Conservation (phyloP, 139 green algal genomes). For the Dunaliella sp. region DNA sequence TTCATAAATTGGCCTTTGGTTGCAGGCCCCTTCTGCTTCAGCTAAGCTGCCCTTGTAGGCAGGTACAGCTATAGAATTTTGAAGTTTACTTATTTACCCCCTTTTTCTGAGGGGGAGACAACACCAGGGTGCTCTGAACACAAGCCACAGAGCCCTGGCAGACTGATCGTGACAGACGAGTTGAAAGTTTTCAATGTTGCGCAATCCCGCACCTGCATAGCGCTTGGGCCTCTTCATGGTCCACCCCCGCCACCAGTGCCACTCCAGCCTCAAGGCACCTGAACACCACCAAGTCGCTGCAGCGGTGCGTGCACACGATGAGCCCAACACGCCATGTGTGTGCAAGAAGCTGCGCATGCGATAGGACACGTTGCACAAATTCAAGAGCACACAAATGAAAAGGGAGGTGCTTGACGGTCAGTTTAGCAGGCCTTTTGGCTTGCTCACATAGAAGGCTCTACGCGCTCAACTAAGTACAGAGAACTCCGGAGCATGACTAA, state of each 20-base stretch:
- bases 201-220: background rate
- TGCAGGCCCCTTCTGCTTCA: background rate
- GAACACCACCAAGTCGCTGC: slow-evolving; percentile 7
- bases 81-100: background rate
- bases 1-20: no score
- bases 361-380: no score
- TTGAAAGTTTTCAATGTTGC: no score
- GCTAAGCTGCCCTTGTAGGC: no score
- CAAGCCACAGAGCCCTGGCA: background rate
- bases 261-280: background rate
- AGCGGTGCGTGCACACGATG: slow-evolving; percentile 3
- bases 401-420: no score
- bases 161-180: no score
- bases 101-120: background rate
- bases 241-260: background rate
- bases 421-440: no score
- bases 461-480: no score
- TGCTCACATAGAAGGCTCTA: no score
- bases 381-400: no score
- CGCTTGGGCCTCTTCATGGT: background rate
- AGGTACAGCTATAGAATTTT: background rate
- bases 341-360: background rate
- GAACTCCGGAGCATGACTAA: no score
- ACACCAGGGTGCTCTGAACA: background rate
- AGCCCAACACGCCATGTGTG: slow-evolving; percentile 4